Conservation (phyloP, 2,329 filamentous ascomycete species). For the Aspergillus carbonarius region DNA sequence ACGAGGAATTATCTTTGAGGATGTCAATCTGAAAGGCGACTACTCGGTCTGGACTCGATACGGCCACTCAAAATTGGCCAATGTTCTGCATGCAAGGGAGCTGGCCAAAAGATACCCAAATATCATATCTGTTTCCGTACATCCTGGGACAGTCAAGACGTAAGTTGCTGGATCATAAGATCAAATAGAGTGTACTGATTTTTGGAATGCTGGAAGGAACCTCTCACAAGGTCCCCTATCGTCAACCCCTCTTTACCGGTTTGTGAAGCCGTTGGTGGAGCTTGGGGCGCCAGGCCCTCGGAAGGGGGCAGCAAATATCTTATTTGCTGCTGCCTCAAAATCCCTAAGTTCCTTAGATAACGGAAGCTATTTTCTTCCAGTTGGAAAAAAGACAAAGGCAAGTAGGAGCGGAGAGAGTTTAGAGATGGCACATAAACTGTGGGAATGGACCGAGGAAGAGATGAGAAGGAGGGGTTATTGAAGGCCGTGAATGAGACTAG, state of each 20-base stretch:
- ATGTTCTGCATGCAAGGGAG: neutral
- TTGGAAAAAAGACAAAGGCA: neutral
- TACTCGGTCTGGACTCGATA: neutral
- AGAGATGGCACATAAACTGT: neutral
- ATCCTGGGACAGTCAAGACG: neutral
- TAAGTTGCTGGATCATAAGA: neutral
- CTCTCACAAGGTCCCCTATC: neutral
- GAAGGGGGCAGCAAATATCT: neutral
- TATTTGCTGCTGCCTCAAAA: neutral
- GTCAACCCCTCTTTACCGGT: neutral
- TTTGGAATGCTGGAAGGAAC: neutral
- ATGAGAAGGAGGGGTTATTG: neutral
- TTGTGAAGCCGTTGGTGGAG: neutral
- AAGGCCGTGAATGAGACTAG: neutral
- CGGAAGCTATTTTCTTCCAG: neutral
- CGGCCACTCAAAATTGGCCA: neutral
- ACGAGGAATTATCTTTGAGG: neutral
- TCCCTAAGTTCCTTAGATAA: neutral
- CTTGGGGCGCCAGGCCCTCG: neutral
- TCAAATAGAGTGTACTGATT: neutral
- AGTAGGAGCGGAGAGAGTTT: neutral
- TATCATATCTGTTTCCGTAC: neutral
- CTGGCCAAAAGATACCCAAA: neutral
- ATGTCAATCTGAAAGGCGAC: neutral
- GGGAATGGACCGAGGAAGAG: neutral